Base-by-base conservation (phyloP, 2,329 filamentous ascomycete species). In the Pyricularia pennisetigena region DNA sequence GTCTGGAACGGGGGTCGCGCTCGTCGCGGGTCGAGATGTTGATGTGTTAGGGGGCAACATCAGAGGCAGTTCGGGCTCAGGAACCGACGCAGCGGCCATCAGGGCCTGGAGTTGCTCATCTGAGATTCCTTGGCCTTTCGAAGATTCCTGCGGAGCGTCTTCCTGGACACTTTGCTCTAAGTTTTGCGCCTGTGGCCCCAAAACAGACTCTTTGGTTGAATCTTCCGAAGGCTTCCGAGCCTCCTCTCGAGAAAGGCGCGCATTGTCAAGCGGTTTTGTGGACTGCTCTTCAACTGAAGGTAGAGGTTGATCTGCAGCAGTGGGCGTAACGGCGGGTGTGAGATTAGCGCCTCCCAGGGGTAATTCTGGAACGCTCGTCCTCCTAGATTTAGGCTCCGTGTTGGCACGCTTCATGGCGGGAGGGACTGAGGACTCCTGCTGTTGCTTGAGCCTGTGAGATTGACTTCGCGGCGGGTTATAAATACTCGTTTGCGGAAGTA, bases 401-500 rank as follows among this genome's bases (percentile, higher is more conserved):
- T 71, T 65, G 1, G 70, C 69, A 32, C 71, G 72, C 41, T 72
- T 70, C 2, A 69, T 59, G 14, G 70, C 8, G 2, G 24, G 57
- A 26, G 57, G 57, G 6, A 12, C 57, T 24, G 6, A 69, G 65
- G 1, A 70, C 61, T 14, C 24, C 3, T 4, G 68, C 9, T n/a
- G 61, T 69, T 10, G 32, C 12, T 32, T 68, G 23, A 61, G 14
- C 24, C 24, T 61, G 57, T 61, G 57, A 24, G 57, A 61, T 65
- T 30, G 66, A 24, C 41, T 70, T 72, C 12, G 66, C 68, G 75
- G 75, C 2, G 79, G 78, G 64, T 79, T 80, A 71, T 81, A 82
- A 8, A 82, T 74, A 61, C 79, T 81, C 8, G 77, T 80, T 26
- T 76, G 76, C 3, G 81, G 81, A 7, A 82, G 70, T 24, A 82